A percentile compares a stretch with the other conserved stretches of the same genome.
Conservation (phyloP, 306 rosid species). For the Vicia villosa region DNA sequence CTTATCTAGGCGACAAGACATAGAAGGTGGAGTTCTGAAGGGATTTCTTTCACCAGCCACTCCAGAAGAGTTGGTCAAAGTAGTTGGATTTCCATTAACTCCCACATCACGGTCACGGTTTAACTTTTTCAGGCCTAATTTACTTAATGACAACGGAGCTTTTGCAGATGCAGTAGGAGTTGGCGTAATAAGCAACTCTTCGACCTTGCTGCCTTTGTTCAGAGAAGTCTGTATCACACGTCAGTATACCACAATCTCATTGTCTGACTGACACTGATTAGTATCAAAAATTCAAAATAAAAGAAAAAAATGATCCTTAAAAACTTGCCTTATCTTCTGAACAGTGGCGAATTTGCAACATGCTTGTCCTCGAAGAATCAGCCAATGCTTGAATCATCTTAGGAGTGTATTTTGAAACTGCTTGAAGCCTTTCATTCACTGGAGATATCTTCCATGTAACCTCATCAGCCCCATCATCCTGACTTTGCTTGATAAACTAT, state of each 20-base stretch:
- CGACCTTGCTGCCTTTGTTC: conserved; percentile 49
- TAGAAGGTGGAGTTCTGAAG: conserved; percentile 86
- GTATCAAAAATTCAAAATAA: conserved; percentile 14
- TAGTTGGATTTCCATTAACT: conserved; percentile 27
- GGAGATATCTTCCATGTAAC: conserved; percentile 97
- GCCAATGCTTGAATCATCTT: conserved; percentile 71
- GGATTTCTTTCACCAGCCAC: conserved; percentile 61
- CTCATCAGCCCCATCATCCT: conserved; percentile 80
- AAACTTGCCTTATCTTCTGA: conserved; percentile 60
- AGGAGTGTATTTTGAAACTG: conserved; percentile 74
- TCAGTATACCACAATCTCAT: conserved; percentile 36
- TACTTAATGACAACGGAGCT: conserved; percentile 48
- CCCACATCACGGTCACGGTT: conserved; percentile 47
- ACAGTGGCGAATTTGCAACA: conserved; percentile 52
- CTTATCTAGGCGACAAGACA: conserved; percentile 70
- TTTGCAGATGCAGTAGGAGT: conserved; percentile 47
- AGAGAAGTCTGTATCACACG: conserved; percentile 51
- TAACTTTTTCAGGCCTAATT: conserved; percentile 55
- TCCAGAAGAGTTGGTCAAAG: conserved; percentile 39
- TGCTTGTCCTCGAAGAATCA: conserved; percentile 67
- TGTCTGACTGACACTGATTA: not conserved
- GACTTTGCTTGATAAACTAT: conserved; percentile 89
- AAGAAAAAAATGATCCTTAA: conserved; percentile 2
- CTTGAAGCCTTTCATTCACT: conserved; percentile 78
- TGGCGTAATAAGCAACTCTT: conserved; percentile 50